Percentiles rank a stretch among this genome's conserved stretches.
phyloP scores from a whole-genome alignment of 2,329 filamentous ascomycete species.

The Alternaria novae-zelandiae region DNA sequence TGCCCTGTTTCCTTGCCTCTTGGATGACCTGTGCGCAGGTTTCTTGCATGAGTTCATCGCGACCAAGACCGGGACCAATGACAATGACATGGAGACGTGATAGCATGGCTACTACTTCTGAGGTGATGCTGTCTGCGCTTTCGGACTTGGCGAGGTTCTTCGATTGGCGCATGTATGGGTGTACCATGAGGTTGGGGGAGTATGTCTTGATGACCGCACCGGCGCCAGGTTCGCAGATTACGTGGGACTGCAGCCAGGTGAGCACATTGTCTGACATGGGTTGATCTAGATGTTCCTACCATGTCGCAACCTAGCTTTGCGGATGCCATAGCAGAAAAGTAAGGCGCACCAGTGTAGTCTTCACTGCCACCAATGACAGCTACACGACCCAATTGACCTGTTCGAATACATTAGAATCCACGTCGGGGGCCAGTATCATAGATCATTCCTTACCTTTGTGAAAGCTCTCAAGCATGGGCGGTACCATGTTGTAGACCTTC shows the following conservation, averaged over 20 bases:
- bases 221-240: constrained; percentile 92
- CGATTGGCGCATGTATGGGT: constrained; percentile 88
- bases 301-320: constrained; percentile 89
- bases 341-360: constrained; percentile 96
- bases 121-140: constrained; percentile 67
- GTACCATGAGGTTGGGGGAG: constrained; percentile 97
- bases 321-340: constrained; percentile 97
- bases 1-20: constrained; percentile 72
- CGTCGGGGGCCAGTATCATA: background rate
- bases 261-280: constrained; percentile 13
- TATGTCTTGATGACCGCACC: constrained; percentile 92
- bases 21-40: constrained; percentile 80
- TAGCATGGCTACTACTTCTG: constrained; percentile 78
- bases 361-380: constrained; percentile 94
- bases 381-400: constrained; percentile 89
- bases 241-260: constrained; percentile 70
- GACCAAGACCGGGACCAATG: constrained; percentile 88
- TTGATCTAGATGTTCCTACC: constrained; percentile 57
- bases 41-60: constrained; percentile 87
- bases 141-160: constrained; percentile 63
- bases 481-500: constrained; percentile 88
- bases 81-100: constrained; percentile 89
- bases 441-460: constrained; percentile 76
- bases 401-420: constrained; percentile 17
- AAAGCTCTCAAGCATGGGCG: constrained; percentile 92